Evolutionary conservation across 164 flowering plant species (phyloP).

Genomic region (Pachysandra terminalis): DNA sequence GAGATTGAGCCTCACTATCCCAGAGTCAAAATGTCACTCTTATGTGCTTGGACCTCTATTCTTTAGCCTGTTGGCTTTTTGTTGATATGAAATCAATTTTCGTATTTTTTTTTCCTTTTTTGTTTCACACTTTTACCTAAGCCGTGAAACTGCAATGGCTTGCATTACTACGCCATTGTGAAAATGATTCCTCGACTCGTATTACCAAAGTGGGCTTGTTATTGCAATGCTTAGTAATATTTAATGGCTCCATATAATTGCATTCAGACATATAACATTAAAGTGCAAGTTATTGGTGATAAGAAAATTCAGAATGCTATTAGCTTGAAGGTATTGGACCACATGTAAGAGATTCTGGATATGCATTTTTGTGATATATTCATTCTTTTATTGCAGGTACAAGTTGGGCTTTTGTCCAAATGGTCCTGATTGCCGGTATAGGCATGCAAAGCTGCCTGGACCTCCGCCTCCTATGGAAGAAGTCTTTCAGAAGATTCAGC

Average conservation of each 20-base stretch:
- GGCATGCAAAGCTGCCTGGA: slow-evolving; percentile 95
- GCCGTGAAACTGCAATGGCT: too few relatives aligned
- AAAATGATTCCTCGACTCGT: background rate
- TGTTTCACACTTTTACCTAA: too few relatives aligned
- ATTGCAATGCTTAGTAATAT: background rate
- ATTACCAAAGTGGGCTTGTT: background rate
- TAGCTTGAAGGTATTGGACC: too few relatives aligned
- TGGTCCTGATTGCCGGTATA: slow-evolving; percentile 97
- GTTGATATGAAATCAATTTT: background rate
- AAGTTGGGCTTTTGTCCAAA: slow-evolving; percentile 99
- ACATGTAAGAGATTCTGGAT: background rate
- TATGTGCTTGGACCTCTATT: background rate
- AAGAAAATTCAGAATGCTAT: background rate
- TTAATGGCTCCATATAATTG: background rate
- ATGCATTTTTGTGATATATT: too few relatives aligned
- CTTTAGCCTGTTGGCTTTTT: background rate
- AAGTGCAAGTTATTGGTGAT: background rate
- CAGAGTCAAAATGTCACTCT: background rate
- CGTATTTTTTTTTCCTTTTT: background rate
- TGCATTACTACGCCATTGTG: background rate
- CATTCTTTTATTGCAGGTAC: slow-evolving; percentile 58
- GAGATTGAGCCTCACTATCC: too few relatives aligned
- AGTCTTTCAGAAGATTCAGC: slow-evolving; percentile 96
- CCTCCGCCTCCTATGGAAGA: slow-evolving; percentile 98
- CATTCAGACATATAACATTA: background rate